A percentile compares a stretch with the other conserved stretches of the same genome.
phyloP scores from a whole-genome alignment of 345 rosid genomes.

The Hibiscus tridactylites region DNA sequence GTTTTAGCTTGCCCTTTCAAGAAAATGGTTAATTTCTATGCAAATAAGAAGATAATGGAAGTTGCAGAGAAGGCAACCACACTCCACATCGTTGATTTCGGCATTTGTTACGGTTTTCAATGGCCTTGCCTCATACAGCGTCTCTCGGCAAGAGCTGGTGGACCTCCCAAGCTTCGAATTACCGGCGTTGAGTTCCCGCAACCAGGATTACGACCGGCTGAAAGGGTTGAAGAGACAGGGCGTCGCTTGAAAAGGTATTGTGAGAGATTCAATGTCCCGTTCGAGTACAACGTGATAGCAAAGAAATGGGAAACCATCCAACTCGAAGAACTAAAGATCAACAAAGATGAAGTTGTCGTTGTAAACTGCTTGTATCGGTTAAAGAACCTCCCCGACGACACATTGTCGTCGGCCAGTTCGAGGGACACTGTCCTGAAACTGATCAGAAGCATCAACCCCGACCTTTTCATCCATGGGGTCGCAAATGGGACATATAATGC shows the following conservation, averaged over 20 bases:
- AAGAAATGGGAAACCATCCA: constrained; percentile 51
- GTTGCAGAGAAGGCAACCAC: constrained; percentile 24
- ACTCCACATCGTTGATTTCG: constrained; percentile 51
- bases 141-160: constrained; percentile 36
- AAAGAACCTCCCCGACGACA: constrained; percentile 45
- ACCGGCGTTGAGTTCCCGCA: constrained; percentile 49
- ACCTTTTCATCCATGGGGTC: constrained; percentile 31
- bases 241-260: constrained; percentile 35
- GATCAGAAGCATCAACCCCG: constrained; percentile 37
- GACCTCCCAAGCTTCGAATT: constrained; percentile 49
- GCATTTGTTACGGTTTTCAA: constrained; percentile 45
- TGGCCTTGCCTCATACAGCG: constrained; percentile 58
- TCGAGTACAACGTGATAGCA: constrained; percentile 42
- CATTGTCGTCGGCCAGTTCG: constrained; percentile 31
- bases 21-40: constrained; percentile 30
- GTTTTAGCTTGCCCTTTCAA: constrained; percentile 14
- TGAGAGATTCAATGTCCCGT: constrained; percentile 39
- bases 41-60: constrained; percentile 29
- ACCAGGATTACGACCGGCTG: constrained; percentile 50
- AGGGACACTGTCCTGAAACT: constrained; percentile 38
- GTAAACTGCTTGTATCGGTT: constrained; percentile 33
- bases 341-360: constrained; percentile 30
- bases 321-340: constrained; percentile 38
- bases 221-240: constrained; percentile 46
- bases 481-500: constrained; percentile 39